Base-by-base conservation (phyloP, 148 eudicot species). In the Arctostaphylos glauca region DNA sequence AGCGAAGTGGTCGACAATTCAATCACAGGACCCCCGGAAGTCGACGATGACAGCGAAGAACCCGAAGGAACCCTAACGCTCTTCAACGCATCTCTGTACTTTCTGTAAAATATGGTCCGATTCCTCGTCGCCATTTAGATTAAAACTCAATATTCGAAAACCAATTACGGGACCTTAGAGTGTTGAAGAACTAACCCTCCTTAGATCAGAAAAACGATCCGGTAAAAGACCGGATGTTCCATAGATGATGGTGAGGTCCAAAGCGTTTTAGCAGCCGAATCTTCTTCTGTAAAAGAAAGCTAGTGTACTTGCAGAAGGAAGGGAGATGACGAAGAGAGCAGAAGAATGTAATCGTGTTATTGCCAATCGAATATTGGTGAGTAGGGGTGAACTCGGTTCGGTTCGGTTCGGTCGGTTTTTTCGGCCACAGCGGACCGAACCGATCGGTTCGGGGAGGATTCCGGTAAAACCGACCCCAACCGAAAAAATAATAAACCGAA, bases 71-170 rank as follows among this genome's bases (percentile, higher is more conserved):
- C 79, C 50, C 94, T 86, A 13, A 90, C 96, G 83, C 89, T 90
- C 87, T 92, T 93, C 60, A 94, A 86, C 13, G 96, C 93, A 80
- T 94, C 93, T 50, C 96, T 89, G 68, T 93, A 91, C 87, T 87
- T 93, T 79, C 84, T 89, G 73, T 76, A 94, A 89, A 93, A 64
- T 10, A 90, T 59, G 64, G 94, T 90, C 79, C 93, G 78, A 80
- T 93, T 94, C 82, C 98, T 90, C 80, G 92, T 85, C 86, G 98
- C 91, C 98, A 94, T 94, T 86, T 62, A 3, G 44, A 12, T 60
- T 14, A 50, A 54, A 76, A 60, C 21, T 21, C 44, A 55, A 66
- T 74, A 50, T 56, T 5, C 47, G 56, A 74, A 19, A 25, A 14
- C 9, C 1, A 43, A 70, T 1, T 0, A 2, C 46, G 15, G 41